These are phyloP conservation scores for Meira miltonrushii DNA, from an alignment of 1,284 basidiomycete genomes.

Conservation along the genomic window DNA sequence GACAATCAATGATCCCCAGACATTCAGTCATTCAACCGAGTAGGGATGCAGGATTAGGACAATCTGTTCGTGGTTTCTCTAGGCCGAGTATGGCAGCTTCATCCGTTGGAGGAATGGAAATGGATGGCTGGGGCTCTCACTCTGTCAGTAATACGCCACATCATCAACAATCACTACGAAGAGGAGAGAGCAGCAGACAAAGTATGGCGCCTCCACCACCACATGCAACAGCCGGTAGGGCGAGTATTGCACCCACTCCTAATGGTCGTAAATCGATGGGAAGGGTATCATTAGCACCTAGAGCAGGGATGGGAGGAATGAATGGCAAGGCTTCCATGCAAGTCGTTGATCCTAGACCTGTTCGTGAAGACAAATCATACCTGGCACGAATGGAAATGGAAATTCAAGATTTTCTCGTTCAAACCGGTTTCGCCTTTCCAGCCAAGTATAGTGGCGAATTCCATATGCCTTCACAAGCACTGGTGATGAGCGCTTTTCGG, in stretches of 20 bases:
- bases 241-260: constrained; percentile 25
- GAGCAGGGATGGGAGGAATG: constrained; percentile 24
- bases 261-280: constrained; percentile 18
- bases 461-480: constrained; percentile 47
- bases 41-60: constrained; percentile 3
- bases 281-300: constrained; percentile 30
- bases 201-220: constrained; percentile 4
- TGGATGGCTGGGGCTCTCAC: background rate
- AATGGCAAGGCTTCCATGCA: constrained; percentile 13
- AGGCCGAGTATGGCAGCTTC: background rate
- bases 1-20: constrained; percentile 8
- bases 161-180: constrained; percentile 9
- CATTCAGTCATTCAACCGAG: constrained; percentile 7
- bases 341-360: constrained; percentile 21
- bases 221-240: background rate
- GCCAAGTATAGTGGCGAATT: constrained; percentile 38
- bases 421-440: constrained; percentile 42
- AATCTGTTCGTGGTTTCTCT: background rate
- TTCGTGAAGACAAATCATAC: constrained; percentile 33
- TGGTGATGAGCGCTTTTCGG: constrained; percentile 47
- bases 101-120: too few relatives aligned
- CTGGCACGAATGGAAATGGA: constrained; percentile 40
- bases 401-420: constrained; percentile 37
- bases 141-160: constrained; percentile 8
- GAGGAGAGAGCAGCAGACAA: background rate